Base-by-base conservation (phyloP, 140 eudicot genomes). In the Bidens hawaiensis region DNA sequence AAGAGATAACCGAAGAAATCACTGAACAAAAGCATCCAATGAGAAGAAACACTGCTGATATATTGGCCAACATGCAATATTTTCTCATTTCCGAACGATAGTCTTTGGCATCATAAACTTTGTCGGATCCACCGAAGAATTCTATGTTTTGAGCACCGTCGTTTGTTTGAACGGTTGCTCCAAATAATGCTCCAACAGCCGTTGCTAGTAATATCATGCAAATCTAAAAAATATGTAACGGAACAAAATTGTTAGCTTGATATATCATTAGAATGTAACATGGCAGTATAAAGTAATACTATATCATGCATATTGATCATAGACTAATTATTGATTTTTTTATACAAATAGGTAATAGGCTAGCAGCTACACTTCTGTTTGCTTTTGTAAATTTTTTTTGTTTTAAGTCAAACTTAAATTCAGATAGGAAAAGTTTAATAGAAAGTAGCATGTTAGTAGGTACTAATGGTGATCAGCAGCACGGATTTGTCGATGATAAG, bases 191-290 rank as follows among this genome's bases (percentile, higher is more conserved):
- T 65, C 71, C 71, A 34, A 65, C 43, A 23, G 60, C 50, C 16
- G 71, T 65, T 50, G 71, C 71, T 65, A 65, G 61, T 31, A 65
- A 21, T 31, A 33, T 14, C 62, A 50, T 21, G 15, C 71, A 65
- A 12, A 15, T 33, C 71, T 65, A 53, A 13, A 50, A 21, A 19
- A 4, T 1, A 19, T 31, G 33, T 7, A 65, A 16, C 60, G 28
- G 4, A 30, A 65, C 18, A 27, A 4, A 46, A 24, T 6, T 17
- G 41, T 18, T 57, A 33, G 47, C 46, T 12, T 1, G 5, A 57
- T 5, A 36, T 13, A 36, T 36, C 1, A 7, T 36, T 5, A 36
- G 43, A 36, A 36, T 36, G 43, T 36, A 36, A 4, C 6, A 34
- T 13, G 19, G 9, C 17, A 43, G 6, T 13, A 43, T 43, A 43